Evolutionary conservation across 2,329 filamentous ascomycete species (phyloP), one percentile per base, ranked within the genome.

Genomic region (Calcarisporium arbuscula): DNA sequence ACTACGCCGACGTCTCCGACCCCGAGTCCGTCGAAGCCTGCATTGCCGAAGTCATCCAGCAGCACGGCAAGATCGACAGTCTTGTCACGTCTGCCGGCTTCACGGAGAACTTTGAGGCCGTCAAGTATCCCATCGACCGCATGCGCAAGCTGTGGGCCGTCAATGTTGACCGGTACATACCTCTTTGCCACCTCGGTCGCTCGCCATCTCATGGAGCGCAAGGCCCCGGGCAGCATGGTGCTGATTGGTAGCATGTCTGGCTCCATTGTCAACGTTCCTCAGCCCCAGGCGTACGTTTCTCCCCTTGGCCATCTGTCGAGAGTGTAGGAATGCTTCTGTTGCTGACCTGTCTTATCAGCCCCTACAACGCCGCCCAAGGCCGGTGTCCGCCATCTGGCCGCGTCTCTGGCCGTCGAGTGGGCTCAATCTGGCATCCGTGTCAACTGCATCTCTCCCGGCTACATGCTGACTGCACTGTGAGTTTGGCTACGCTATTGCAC

Each of bases 231-330:
- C 28, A 92, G 83, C 65, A 89, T 96, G 58, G 86, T 95, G 50
- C 84, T 95, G 67, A 92, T 95, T 52, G 90, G 89, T 19, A 92
- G 84, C 72, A 96, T 96, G 89, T 89, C 83, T 33, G 90, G 89
- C 28, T 66, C 82, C 36, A 89, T 96, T 51, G 90, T 96, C 61
- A 96, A 96, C 53, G 84, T 95, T 8, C 90, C 90, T 12, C 90
- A 96, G 60, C 88, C 87, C 1, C 90, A 96, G 58, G 86, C 77
- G 69, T 74, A 50, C 59, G 70, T 58, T 8, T 8, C 16, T 4
- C 28, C 19, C 20, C 17, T 23, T 17, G 16, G 9, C 18, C 15
- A n/a, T n/a, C 14, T 23, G 11, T 11, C 16, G 7, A 20, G n/a
- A n/a, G n/a, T n/a, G n/a, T n/a, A n/a, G n/a, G n/a, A n/a, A n/a